Conservation (phyloP, 305 asterid species). For the Fraxinus xanthoxyloides region DNA sequence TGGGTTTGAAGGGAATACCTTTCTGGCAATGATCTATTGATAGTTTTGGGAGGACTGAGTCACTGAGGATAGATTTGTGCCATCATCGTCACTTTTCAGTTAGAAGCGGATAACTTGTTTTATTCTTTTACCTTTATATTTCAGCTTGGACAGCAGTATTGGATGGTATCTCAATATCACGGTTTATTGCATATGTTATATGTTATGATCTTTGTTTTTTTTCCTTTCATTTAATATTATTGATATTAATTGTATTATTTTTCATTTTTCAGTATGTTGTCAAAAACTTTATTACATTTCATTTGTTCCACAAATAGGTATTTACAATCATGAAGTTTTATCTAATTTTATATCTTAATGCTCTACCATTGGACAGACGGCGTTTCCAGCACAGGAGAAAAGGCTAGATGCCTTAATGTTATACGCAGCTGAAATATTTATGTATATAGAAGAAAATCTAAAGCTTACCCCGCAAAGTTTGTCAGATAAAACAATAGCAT, state of each 20-base stretch:
- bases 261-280: not conserved
- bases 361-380: constrained; percentile 53
- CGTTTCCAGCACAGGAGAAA: constrained; percentile 84
- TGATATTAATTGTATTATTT: not conserved
- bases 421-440: constrained; percentile 70
- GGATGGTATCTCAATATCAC: not conserved
- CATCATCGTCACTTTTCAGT: not conserved
- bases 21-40: not conserved
- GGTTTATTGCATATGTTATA: not conserved
- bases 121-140: not conserved
- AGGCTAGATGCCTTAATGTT: constrained; percentile 81
- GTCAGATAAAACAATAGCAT: constrained; percentile 85
- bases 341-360: constrained; percentile 19
- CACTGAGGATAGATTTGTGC: not conserved
- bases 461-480: constrained; percentile 89
- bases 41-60: not conserved
- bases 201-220: not conserved
- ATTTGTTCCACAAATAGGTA: not conserved
- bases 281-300: not conserved
- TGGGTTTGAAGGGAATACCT: not conserved
- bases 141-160: not conserved
- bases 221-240: not conserved
- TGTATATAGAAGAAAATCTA: constrained; percentile 82
- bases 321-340: constrained; percentile 11
- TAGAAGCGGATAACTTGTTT: not conserved